These are phyloP conservation scores for Oryza officinalis DNA, from an alignment of 176 grass and related monocot genomes.

Conservation along the genomic window DNA sequence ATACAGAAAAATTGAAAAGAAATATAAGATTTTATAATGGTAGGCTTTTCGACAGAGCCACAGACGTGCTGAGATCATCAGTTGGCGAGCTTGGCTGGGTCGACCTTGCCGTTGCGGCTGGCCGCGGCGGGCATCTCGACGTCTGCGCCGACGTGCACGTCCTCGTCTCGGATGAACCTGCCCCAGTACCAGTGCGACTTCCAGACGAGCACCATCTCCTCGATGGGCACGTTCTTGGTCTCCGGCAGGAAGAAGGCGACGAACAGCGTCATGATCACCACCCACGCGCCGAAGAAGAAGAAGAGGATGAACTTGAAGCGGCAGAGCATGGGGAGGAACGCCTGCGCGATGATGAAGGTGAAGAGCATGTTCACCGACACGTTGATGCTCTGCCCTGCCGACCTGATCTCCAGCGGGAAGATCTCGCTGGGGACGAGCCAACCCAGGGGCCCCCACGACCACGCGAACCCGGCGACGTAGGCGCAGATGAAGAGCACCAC, in stretches of 20 bases:
- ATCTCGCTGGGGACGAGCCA: conserved; percentile 99
- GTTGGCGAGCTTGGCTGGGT: conserved; percentile 4
- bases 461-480: conserved; percentile 90
- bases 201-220: conserved; percentile 95
- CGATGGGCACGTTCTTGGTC: conserved; percentile 96
- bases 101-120: conserved; percentile 31
- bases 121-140: conserved; percentile 33
- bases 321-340: conserved; percentile 91
- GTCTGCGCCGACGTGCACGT: conserved; percentile 64
- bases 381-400: conserved; percentile 93
- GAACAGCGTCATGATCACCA: conserved; percentile 81
- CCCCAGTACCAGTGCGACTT: conserved; percentile 91
- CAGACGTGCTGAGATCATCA: neutral
- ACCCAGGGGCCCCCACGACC: conserved; percentile 94
- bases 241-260: conserved; percentile 83
- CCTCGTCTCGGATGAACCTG: conserved; percentile 66
- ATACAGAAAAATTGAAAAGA: conserved; percentile 24
- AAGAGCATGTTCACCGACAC: conserved; percentile 94
- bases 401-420: conserved; percentile 95
- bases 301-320: conserved; percentile 90
- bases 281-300: conserved; percentile 97
- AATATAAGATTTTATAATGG: neutral
- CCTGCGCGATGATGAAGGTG: conserved; percentile 91
- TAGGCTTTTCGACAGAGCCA: neutral
- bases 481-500: conserved; percentile 94